phyloP scores from a whole-genome alignment of 495 filamentous ascomycete species.

The Penicillium cataractarum region DNA sequence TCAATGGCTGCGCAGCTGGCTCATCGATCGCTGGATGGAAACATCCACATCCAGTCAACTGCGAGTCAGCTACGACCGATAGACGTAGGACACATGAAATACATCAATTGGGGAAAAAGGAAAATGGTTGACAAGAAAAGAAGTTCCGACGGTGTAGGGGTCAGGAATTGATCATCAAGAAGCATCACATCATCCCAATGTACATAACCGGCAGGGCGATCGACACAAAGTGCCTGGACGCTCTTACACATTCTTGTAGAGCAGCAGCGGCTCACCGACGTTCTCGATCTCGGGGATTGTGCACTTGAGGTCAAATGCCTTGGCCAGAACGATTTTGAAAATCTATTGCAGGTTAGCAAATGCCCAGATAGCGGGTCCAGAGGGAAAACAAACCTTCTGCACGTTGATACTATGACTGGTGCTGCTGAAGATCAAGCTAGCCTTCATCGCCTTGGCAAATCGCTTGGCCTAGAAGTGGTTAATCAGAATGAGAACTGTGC shows the following conservation, averaged over 20 bases:
- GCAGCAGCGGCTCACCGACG: slow-evolving; percentile 90
- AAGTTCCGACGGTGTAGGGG: slow-evolving; percentile 5
- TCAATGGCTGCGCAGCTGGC: not conserved
- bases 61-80: not conserved
- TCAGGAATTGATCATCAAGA: slow-evolving; percentile 39
- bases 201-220: slow-evolving; percentile 41
- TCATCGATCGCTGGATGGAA: not conserved
- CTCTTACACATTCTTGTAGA: slow-evolving; percentile 78
- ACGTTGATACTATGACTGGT: slow-evolving; percentile 99
- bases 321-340: slow-evolving; percentile 98
- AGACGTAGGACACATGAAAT: slow-evolving; percentile 27
- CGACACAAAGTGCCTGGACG: slow-evolving; percentile 4
- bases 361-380: not conserved
- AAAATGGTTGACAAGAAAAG: slow-evolving; percentile 27
- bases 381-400: slow-evolving; percentile 73
- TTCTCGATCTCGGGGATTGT: slow-evolving; percentile 99
- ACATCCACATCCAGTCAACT: not conserved
- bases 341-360: slow-evolving; percentile 61
- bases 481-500: not conserved
- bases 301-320: slow-evolving; percentile 98
- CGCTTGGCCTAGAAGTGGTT: slow-evolving; percentile 70
- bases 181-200: slow-evolving; percentile 47
- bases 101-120: slow-evolving; percentile 26
- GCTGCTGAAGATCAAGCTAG: slow-evolving; percentile 95
- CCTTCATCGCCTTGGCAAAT: slow-evolving; percentile 98